Evolutionary conservation across 768 basidiomycete genomes (phyloP), one percentile per base, ranked within the genome.

Genomic region (Russula emetica): DNA sequence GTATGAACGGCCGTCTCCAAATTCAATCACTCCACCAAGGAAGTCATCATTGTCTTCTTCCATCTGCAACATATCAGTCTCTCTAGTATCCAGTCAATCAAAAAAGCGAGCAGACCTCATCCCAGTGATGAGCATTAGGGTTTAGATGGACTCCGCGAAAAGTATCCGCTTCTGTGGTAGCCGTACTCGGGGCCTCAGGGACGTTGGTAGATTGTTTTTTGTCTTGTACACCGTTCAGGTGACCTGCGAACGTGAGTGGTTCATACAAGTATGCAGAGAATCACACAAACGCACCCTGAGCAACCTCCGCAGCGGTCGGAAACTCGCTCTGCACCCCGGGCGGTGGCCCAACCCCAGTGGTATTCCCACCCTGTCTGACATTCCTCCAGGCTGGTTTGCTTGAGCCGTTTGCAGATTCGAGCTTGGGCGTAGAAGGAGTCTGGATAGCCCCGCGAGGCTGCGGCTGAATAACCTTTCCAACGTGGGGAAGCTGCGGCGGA

Each of bases 111-210:
- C 90, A 66, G 67, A 98, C 95, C 82, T 97, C 94, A 69, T 98
- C 97, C 97, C 97, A 99, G 72, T 98, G 94, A 72, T 94, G 90
- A 3, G 90, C 86, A 70, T 95, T 95, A 55, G 94, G 92, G 75
- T 97, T 88, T 53, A 98, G 77, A 74, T 98, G 94, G 1, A 93
- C 87, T 0, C 95, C 95, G 44, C 94, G 83, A 76, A 99, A 99
- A 0, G 94, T 89, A 73, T 97, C 96, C 8, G 94, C 87, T 70
- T 92, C 90, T 72, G 94, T 88, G 59, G 85, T 76, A 20, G 85
- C 82, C 71, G 85, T 85, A 72, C 87, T 86, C 69, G 82, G 82
- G 9, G 80, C 73, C 10, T 75, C 74, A 22, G 80, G 80, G 16
- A 78, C 76, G 49, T 85, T 83, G n/a, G 82, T 79, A 1, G 80